Evolutionary conservation across 768 basidiomycete genomes (phyloP).

Genomic region (Clathrus columnatus): DNA sequence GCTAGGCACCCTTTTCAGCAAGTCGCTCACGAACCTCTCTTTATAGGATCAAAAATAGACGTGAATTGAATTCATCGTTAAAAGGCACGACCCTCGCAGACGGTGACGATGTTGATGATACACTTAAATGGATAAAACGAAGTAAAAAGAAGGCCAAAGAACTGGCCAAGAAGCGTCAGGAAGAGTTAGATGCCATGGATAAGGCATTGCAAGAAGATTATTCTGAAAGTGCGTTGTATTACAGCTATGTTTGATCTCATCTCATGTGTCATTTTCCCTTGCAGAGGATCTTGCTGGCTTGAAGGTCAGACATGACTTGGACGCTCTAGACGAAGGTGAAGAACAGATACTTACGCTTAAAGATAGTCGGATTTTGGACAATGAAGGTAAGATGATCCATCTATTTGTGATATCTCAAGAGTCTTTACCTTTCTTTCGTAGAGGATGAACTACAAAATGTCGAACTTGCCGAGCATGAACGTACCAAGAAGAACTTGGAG

Average conservation of each 20-base stretch:
- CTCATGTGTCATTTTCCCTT: constrained; percentile 5
- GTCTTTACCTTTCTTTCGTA: constrained; percentile 23
- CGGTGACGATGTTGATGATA: constrained; percentile 68
- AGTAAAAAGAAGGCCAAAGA: constrained; percentile 89
- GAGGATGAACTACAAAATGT: constrained; percentile 98
- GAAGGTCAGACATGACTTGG: constrained; percentile 94
- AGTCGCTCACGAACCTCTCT: constrained; percentile 14
- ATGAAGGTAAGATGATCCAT: constrained; percentile 57
- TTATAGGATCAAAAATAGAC: constrained; percentile 82
- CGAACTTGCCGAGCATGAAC: constrained; percentile 86
- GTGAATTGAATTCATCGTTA: constrained; percentile 86
- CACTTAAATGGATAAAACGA: constrained; percentile 85
- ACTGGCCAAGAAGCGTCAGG: constrained; percentile 70
- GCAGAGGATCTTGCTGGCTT: constrained; percentile 85
- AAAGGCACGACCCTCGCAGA: constrained; percentile 90
- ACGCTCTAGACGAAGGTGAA: constrained; percentile 87
- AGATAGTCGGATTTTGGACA: constrained; percentile 90
- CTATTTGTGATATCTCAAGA: neutral
- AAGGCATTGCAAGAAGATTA: constrained; percentile 69
- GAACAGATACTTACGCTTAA: constrained; percentile 94
- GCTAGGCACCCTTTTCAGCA: constrained; percentile 12
- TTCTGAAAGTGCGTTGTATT: constrained; percentile 62
- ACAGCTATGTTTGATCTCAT: neutral
- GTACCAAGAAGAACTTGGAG: constrained; percentile 67
- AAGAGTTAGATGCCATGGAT: constrained; percentile 81